Base-by-base conservation (phyloP, 2,329 filamentous ascomycete species). In the Scytalidium lignicola region DNA sequence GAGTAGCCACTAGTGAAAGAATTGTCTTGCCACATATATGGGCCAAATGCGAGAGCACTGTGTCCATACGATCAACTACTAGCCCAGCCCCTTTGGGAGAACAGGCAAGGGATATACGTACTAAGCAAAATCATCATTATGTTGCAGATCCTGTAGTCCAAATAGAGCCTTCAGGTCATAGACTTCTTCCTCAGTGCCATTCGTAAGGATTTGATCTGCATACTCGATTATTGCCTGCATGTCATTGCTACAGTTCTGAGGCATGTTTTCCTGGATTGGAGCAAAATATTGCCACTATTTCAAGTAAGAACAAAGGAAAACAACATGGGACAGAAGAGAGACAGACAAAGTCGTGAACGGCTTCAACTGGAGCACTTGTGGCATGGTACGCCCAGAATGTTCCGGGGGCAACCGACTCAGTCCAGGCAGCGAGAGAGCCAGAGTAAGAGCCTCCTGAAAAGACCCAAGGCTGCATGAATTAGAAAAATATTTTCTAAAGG, bases 311-410 rank as follows among this genome's bases (percentile, higher is more conserved):
- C 5, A 17, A n/a, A 37, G 10, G 5, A 7, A n/a, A 15, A 13
- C 15, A n/a, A 37, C 15, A 17, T 13, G 7, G 26, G 15, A 13
- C 15, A 17, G 15, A 37, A 37, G 10, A 13, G 7, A 13, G 32
- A 37, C 32, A 13, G 15, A 66, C 63, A 56, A 72, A 79, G 59
- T 80, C 67, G 23, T 71, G 70, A 26, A 79, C 68, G 1, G 72
- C 70, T 53, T 80, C 61, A 0, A 80, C 75, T 0, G 74, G 73
- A 0, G 70, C 77, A 55, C 72, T 75, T 29, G 72, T 74, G 3
- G 75, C 66, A 58, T 76, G 74, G 52, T 79, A 79, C 0, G 75
- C 75, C 76, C 76, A 80, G 60, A 77, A 75, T 0, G 74, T 79
- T 5, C 73, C 76, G 0, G 75, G 75, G 0, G 69, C 63, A 2